phyloP scores from a whole-genome alignment of 352 stramenopile species.

The Globisporangium perplexum region DNA sequence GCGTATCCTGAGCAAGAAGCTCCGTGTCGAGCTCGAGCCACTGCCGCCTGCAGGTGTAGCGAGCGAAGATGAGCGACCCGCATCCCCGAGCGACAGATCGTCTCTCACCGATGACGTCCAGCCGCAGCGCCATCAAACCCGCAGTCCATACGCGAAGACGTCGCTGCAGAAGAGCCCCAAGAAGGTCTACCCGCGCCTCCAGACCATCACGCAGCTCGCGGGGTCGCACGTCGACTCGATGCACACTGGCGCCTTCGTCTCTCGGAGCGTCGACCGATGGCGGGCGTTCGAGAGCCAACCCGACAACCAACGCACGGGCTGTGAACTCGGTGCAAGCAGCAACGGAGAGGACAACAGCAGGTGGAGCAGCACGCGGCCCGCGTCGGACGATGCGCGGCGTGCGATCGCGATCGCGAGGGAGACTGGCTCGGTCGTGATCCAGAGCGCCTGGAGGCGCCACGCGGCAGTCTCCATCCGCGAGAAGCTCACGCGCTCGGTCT shows the following conservation, averaged over 20 bases:
- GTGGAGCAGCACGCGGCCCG: neutral
- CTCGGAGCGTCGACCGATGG: slow-evolving; percentile 39
- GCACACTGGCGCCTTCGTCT: slow-evolving; percentile 35
- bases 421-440: slow-evolving; percentile 43
- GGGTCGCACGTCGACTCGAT: slow-evolving; percentile 30
- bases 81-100: neutral
- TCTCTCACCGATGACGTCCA: neutral
- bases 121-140: neutral
- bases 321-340: neutral
- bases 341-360: neutral
- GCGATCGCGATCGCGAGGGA: slow-evolving; percentile 19
- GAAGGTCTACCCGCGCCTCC: slow-evolving; percentile 20
- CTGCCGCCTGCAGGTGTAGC: neutral
- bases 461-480: slow-evolving; percentile 20
- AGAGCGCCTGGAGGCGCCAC: slow-evolving; percentile 35
- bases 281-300: slow-evolving; percentile 12
- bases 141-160: neutral
- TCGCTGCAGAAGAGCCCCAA: neutral
- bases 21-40: slow-evolving; percentile 7
- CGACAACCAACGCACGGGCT: neutral
- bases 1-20: neutral
- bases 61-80: neutral
- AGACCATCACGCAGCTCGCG: slow-evolving; percentile 41
- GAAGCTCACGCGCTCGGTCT: slow-evolving; percentile 20
- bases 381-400: slow-evolving; percentile 14